These are phyloP conservation scores for Saccharomyces hybrid DNA, from an alignment of 1,139 yeast species.

Conservation along the genomic window DNA sequence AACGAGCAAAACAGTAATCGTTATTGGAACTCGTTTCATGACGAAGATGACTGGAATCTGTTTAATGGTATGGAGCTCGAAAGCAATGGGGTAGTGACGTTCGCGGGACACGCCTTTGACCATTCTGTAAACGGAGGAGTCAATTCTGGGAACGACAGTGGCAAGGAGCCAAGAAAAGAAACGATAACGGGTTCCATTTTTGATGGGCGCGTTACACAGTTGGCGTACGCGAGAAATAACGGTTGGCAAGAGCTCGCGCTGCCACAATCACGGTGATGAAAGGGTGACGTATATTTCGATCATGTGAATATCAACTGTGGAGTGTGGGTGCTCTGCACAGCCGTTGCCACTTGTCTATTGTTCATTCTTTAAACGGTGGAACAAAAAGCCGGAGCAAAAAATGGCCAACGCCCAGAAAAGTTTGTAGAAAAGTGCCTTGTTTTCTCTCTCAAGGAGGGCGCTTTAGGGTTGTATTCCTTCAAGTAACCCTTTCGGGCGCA, in stretches of 20 bases:
- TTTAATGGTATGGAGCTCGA: conserved; percentile 20
- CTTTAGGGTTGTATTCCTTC: background rate
- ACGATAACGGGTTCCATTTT: conserved; percentile 9
- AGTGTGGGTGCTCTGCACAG: background rate
- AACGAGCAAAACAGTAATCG: background rate
- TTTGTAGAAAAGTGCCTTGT: background rate
- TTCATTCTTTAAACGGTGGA: background rate
- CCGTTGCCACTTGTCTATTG: background rate
- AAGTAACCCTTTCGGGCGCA: background rate
- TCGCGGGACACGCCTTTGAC: conserved; percentile 1
- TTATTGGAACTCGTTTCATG: conserved; percentile 26
- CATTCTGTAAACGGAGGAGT: background rate
- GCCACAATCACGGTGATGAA: background rate
- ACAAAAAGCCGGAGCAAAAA: background rate
- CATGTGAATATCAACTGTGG: background rate
- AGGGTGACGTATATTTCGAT: background rate
- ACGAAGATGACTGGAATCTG: conserved; percentile 24
- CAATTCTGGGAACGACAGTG: background rate
- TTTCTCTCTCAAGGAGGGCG: background rate
- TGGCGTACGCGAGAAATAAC: conserved; percentile 4
- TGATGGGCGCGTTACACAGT: conserved; percentile 5
- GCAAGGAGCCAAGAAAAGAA: conserved; percentile 2
- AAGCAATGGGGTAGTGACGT: conserved; percentile 16
- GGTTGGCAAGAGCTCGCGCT: conserved; percentile 6
- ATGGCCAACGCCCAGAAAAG: background rate